Evolutionary conservation across 208 protist genomes (phyloP).

Genomic region (Balamuthia mandrillaris): DNA sequence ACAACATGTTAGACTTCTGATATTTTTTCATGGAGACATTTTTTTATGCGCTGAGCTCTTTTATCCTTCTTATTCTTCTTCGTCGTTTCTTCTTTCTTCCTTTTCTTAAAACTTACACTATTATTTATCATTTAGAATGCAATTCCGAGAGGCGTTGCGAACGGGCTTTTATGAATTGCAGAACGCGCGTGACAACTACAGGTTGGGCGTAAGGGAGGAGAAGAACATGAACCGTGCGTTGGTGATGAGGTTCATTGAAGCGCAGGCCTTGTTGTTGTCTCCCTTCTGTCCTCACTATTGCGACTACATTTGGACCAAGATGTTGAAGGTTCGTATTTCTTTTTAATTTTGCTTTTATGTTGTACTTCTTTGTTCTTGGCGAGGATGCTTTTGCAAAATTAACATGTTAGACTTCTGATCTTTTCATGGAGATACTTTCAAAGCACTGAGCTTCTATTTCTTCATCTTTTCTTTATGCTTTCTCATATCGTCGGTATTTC

Average conservation of each 20-base stretch:
- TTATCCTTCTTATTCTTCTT: too few species aligned
- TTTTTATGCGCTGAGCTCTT: not conserved
- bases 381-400: not conserved
- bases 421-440: not conserved
- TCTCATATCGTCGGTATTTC: not conserved
- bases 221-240: conserved; percentile 74
- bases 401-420: not conserved
- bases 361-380: not conserved
- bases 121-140: conserved; percentile 71
- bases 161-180: conserved; percentile 90
- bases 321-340: conserved; percentile 73
- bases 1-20: not conserved
- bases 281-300: conserved; percentile 94
- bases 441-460: not conserved
- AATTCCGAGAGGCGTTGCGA: conserved; percentile 92
- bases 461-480: not conserved
- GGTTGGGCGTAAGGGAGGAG: conserved; percentile 81
- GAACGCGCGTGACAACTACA: conserved; percentile 88
- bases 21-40: not conserved
- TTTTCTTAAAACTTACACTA: not conserved
- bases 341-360: not conserved
- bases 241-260: conserved; percentile 84
- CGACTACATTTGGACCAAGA: conserved; percentile 90
- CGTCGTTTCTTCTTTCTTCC: not conserved
- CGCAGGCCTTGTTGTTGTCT: conserved; percentile 85